phyloP scores from a whole-genome alignment of 139 green algal species.

The Penium margaritaceum region DNA sequence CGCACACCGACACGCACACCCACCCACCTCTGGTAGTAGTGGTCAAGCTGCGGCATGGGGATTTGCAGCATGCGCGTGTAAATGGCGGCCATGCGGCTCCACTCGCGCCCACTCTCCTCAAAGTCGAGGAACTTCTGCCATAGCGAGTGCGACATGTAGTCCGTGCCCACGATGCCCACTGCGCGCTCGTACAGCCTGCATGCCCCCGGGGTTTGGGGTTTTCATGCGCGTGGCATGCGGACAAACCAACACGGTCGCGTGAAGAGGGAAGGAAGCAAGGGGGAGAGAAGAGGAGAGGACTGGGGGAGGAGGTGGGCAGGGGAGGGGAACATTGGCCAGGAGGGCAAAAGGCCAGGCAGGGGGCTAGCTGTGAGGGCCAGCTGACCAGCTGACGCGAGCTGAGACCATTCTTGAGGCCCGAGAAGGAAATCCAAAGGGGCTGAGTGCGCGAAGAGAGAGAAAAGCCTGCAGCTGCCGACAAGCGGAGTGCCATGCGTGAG shows the following conservation, averaged over 20 bases:
- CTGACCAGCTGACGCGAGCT: too few relatives aligned
- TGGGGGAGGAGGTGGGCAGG: too few relatives aligned
- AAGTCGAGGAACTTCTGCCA: constrained; percentile 74
- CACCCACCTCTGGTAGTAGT: constrained; percentile 54
- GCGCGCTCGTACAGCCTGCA: constrained; percentile 70
- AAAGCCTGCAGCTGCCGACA: not conserved
- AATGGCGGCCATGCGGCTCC: constrained; percentile 47
- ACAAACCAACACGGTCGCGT: too few relatives aligned
- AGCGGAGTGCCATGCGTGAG: not conserved
- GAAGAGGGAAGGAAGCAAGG: not conserved
- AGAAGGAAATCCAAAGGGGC: not conserved
- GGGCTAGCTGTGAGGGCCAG: too few relatives aligned
- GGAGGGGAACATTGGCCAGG: too few relatives aligned
- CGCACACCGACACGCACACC: not conserved
- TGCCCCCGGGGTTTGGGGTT: too few relatives aligned
- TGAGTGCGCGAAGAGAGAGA: not conserved
- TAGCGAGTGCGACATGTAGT: constrained; percentile 61
- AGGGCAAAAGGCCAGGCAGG: too few relatives aligned
- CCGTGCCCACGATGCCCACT: constrained; percentile 54
- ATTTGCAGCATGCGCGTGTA: constrained; percentile 59
- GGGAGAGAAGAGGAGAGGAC: too few relatives aligned
- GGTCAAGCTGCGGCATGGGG: constrained; percentile 62
- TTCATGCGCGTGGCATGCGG: too few relatives aligned
- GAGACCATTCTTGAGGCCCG: too few relatives aligned
- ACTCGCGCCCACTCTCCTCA: constrained; percentile 46